Percentiles rank a stretch among this genome's conserved stretches.
phyloP scores from a whole-genome alignment of 352 stramenopile genomes.

The Globisporangium paroecandrum region DNA sequence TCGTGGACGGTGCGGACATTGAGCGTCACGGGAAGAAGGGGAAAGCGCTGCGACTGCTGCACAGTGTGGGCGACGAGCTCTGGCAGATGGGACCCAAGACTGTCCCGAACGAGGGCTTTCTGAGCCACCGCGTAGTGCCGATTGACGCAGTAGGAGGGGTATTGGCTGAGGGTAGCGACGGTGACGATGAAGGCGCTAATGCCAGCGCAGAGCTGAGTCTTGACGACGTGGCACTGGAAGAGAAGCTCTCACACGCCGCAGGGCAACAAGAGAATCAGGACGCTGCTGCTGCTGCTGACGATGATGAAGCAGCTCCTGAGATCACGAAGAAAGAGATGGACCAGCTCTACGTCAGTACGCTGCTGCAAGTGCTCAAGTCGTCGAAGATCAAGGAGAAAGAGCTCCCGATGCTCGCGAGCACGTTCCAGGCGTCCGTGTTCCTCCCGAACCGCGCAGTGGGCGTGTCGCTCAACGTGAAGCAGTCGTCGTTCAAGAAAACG shows the following conservation, averaged over 20 bases:
- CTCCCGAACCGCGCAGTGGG: slow-evolving; percentile 56
- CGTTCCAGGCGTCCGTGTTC: slow-evolving; percentile 66
- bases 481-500: slow-evolving; percentile 79
- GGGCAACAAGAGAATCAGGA: slow-evolving; percentile 6
- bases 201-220: slow-evolving; percentile 6
- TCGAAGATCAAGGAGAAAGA: slow-evolving; percentile 64
- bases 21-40: slow-evolving; percentile 58
- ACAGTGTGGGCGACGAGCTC: slow-evolving; percentile 70
- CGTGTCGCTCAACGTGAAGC: slow-evolving; percentile 67
- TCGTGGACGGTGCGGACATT: slow-evolving; percentile 62
- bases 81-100: slow-evolving; percentile 72
- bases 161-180: background rate
- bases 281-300: background rate
- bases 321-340: slow-evolving; percentile 74
- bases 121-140: slow-evolving; percentile 34
- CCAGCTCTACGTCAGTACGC: slow-evolving; percentile 49
- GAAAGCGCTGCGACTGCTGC: slow-evolving; percentile 61
- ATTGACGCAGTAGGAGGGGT: slow-evolving; percentile 15
- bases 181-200: slow-evolving; percentile 8
- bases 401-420: slow-evolving; percentile 74
- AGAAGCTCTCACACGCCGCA: slow-evolving; percentile 21
- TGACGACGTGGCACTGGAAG: slow-evolving; percentile 33
- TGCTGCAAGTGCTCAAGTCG: slow-evolving; percentile 63
- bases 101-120: slow-evolving; percentile 64
- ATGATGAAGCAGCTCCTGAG: slow-evolving; percentile 12